Conservation (phyloP, 768 basidiomycete species). For the Rhodotorula graminis region DNA sequence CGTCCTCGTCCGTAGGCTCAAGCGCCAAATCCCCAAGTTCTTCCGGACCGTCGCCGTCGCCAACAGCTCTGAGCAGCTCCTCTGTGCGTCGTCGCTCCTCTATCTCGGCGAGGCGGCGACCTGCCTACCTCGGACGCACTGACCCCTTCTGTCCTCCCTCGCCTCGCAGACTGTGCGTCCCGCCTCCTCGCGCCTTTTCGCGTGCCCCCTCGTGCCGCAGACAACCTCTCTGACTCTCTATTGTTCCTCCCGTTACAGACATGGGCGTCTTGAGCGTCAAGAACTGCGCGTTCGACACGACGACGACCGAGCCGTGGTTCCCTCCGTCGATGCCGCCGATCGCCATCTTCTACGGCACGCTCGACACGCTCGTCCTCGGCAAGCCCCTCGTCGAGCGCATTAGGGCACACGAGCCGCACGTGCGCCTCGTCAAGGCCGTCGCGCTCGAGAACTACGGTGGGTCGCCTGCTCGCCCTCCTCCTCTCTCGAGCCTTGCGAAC, state of each 20-base stretch:
- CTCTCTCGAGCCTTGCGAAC: too few relatives aligned
- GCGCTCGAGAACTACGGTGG: conserved; percentile 29
- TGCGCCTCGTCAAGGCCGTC: conserved; percentile 24
- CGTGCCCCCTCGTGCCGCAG: too few relatives aligned
- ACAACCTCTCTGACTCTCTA: background rate
- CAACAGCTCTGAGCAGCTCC: conserved; percentile 22
- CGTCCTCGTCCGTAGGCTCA: conserved; percentile 2
- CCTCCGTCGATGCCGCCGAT: conserved; percentile 28
- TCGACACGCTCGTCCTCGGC: conserved; percentile 34
- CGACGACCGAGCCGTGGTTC: conserved; percentile 29
- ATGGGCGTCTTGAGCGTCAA: conserved; percentile 8
- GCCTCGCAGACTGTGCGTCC: background rate
- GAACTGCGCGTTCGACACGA: conserved; percentile 35
- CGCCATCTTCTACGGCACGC: conserved; percentile 34
- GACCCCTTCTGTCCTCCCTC: background rate
- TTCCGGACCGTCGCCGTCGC: conserved; percentile 27
- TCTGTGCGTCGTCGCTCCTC: background rate
- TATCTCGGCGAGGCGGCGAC: too few relatives aligned
- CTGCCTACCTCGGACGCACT: too few relatives aligned
- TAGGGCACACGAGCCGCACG: conserved; percentile 21
- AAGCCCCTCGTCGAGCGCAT: conserved; percentile 33
- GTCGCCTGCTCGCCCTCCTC: background rate
- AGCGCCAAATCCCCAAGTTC: conserved; percentile 34
- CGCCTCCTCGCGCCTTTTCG: background rate
- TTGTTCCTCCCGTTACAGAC: too few relatives aligned